A percentile compares a stretch with the other conserved stretches of the same genome.
These are phyloP conservation scores for Fomitopsis serialis DNA, from an alignment of 768 basidiomycete genomes.

Conservation along the genomic window DNA sequence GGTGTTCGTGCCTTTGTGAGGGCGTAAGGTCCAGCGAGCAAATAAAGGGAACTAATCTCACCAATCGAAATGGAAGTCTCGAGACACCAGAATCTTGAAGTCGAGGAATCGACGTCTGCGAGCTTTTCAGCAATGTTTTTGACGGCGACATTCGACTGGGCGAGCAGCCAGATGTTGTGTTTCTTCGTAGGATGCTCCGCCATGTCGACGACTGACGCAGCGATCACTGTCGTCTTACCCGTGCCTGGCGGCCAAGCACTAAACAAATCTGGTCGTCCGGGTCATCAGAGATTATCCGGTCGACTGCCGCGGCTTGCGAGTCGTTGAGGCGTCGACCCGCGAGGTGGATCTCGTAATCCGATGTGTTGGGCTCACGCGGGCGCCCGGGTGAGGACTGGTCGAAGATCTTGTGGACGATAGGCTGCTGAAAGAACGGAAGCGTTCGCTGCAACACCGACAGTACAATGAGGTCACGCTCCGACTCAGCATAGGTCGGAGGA, in stretches of 20 bases:
- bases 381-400: not conserved
- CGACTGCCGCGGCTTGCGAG: constrained; percentile 25
- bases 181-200: too few relatives aligned
- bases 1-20: constrained; percentile 38
- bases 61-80: constrained; percentile 43
- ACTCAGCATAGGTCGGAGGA: constrained; percentile 10
- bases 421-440: not conserved
- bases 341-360: constrained; percentile 23
- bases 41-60: constrained; percentile 11
- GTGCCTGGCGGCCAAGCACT: constrained; percentile 33
- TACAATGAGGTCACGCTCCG: constrained; percentile 17
- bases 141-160: constrained; percentile 47
- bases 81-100: constrained; percentile 45
- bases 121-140: constrained; percentile 48
- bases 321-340: constrained; percentile 15
- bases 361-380: constrained; percentile 12
- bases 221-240: constrained; percentile 39
- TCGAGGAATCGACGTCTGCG: constrained; percentile 23
- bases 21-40: not conserved
- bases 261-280: constrained; percentile 18
- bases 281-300: constrained; percentile 22
- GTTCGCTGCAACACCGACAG: constrained; percentile 17
- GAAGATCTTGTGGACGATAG: not conserved
- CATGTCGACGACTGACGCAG: too few relatives aligned
- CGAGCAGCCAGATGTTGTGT: constrained; percentile 33